Evolutionary conservation across 2,329 filamentous ascomycete genomes (phyloP).

Genomic region (Pseudonectria foliicola): DNA sequence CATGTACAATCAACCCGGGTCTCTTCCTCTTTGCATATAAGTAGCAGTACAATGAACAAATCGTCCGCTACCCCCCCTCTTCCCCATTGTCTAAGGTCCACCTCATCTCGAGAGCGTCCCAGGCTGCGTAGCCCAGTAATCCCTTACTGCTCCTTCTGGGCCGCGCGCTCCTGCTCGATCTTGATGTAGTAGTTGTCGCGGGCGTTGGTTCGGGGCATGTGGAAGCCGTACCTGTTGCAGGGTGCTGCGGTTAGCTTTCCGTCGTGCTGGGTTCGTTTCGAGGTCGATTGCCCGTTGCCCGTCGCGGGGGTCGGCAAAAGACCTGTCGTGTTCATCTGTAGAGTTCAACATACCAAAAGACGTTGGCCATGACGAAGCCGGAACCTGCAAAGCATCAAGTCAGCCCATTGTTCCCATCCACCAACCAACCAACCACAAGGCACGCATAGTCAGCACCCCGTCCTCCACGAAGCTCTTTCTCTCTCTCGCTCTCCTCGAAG

Average conservation of each 20-base stretch:
- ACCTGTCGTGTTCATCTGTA: not conserved
- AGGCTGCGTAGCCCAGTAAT: constrained; percentile 2
- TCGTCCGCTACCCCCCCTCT: constrained; percentile 8
- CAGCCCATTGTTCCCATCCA: constrained; percentile 24
- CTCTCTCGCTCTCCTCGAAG: not conserved
- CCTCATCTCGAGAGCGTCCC: constrained; percentile 4
- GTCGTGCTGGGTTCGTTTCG: not conserved
- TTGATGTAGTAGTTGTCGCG: constrained; percentile 54
- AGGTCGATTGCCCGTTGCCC: constrained; percentile 4
- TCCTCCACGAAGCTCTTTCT: constrained; percentile 6
- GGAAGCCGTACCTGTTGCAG: constrained; percentile 50
- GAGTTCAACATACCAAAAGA: constrained; percentile 45
- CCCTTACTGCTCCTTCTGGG: constrained; percentile 24
- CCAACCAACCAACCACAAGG: constrained; percentile 19
- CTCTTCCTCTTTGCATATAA: no score
- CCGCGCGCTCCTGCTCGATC: constrained; percentile 50
- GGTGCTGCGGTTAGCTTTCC: constrained; percentile 5
- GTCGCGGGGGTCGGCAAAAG: no score
- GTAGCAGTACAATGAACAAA: constrained; percentile 20
- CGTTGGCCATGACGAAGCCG: constrained; percentile 47
- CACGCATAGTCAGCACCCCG: constrained; percentile 17
- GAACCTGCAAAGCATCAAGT: constrained; percentile 35
- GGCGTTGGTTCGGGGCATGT: constrained; percentile 51
- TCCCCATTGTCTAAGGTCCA: constrained; percentile 11
- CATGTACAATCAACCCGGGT: no score